A percentile compares a stretch with the other conserved stretches of the same genome.
Conservation (phyloP, 768 basidiomycete genomes). For the Neoboletus magnificus region DNA sequence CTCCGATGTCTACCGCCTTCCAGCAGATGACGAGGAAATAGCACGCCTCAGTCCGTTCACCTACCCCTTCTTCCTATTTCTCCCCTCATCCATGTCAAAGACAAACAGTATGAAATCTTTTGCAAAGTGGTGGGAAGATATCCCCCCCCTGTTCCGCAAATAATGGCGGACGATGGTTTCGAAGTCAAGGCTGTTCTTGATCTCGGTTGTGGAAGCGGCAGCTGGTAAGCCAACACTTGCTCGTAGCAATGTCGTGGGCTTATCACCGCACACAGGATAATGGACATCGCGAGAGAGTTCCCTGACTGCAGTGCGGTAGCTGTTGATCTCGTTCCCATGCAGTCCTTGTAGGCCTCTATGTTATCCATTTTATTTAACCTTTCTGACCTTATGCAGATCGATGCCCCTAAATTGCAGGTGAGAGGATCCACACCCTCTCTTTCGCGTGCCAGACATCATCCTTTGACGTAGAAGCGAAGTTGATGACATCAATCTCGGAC, state of each 20-base stretch:
- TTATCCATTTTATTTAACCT: slow-evolving; percentile 9
- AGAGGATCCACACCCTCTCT: slow-evolving; percentile 8
- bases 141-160: slow-evolving; percentile 50
- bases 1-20: slow-evolving; percentile 74
- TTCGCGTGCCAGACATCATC: slow-evolving; percentile 2
- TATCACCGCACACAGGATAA: slow-evolving; percentile 52
- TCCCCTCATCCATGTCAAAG: slow-evolving; percentile 35
- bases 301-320: slow-evolving; percentile 66
- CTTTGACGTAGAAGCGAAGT: slow-evolving; percentile 61
- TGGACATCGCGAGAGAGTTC: slow-evolving; percentile 70
- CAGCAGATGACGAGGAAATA: slow-evolving; percentile 77
- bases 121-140: slow-evolving; percentile 65
- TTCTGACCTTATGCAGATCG: slow-evolving; percentile 37
- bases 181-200: slow-evolving; percentile 65
- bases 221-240: slow-evolving; percentile 48
- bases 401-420: slow-evolving; percentile 75
- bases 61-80: neutral
- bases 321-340: slow-evolving; percentile 80
- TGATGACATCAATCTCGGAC: slow-evolving; percentile 80
- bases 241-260: neutral
- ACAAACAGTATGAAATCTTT: slow-evolving; percentile 66
- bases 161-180: slow-evolving; percentile 59
- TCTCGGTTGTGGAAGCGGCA: slow-evolving; percentile 77
- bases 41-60: slow-evolving; percentile 56
- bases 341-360: slow-evolving; percentile 50